Base-by-base conservation (phyloP, 2,329 filamentous ascomycete genomes). In the Fusarium chuoi region DNA sequence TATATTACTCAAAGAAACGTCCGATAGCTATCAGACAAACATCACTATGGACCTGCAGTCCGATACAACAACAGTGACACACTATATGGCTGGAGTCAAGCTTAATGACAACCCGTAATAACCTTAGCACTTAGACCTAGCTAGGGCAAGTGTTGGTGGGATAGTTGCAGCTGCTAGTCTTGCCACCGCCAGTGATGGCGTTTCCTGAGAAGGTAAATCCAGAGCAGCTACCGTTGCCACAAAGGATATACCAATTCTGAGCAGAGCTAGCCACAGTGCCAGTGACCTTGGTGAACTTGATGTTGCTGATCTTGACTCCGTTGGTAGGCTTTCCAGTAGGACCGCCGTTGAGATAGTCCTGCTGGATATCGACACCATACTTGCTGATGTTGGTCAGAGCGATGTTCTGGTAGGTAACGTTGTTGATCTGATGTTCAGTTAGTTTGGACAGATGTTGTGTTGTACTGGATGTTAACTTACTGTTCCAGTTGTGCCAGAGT, bases 191-290 rank as follows among this genome's bases (percentile, higher is more conserved):
- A 22, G 85, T 86, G 45, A 89, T 81, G 20, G 65, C 73, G 52
- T 87, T 84, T 44, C 81, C 83, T 24, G 75, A 81, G 85, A 87
- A 89, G 11, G 83, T 86, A 85, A 88, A 90, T 77, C 83, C 80
- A 35, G 82, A 82, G 18, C 85, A 87, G n/a, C 75, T 74, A 14
- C 57, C 62, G 46, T 79, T 79, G 10, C 84, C 88, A 68, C 89
- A 90, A 14, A 89, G 83, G 66, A 90, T 86, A 71, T 87, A 87
- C 68, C 88, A 79, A 54, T 86, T 79, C 39, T 79, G 82, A 5
- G 75, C 85, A 5, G 68, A 75, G 26, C 76, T 75, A 15, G 76
- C 52, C 24, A 88, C 85, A 6, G 82, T 81, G 13, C 86, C 86
- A 11, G 75, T 82, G 55, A 88, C 81, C 58, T 82, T 75, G 24